These are phyloP conservation scores for Carex sylvatica DNA, from an alignment of 202 grass and related monocot genomes.

Conservation along the genomic window DNA sequence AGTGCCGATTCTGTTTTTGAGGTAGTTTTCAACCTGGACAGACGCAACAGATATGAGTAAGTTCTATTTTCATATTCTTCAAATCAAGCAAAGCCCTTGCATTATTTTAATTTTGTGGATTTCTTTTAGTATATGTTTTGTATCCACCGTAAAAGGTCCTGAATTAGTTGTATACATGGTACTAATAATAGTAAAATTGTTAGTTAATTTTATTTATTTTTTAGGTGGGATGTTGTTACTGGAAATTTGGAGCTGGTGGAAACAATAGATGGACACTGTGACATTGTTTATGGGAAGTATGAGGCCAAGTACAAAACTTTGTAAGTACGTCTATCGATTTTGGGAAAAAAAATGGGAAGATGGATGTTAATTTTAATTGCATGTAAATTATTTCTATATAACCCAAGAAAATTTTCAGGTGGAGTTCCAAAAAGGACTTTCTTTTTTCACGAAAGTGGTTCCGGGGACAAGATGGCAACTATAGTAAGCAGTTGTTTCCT, in stretches of 20 bases:
- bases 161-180: not conserved
- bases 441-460: slow-evolving; percentile 88
- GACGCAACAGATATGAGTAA: slow-evolving; percentile 85
- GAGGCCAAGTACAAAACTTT: slow-evolving; percentile 79
- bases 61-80: slow-evolving; percentile 21
- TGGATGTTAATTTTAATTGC: slow-evolving; percentile 9
- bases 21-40: slow-evolving; percentile 61
- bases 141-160: not conserved
- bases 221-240: slow-evolving; percentile 94
- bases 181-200: slow-evolving; percentile 1
- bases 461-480: slow-evolving; percentile 79
- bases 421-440: slow-evolving; percentile 86
- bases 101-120: not conserved
- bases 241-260: slow-evolving; percentile 74
- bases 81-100: not conserved
- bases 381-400: slow-evolving; percentile 14
- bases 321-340: slow-evolving; percentile 35
- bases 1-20: slow-evolving; percentile 79
- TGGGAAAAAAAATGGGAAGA: slow-evolving; percentile 6
- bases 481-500: slow-evolving; percentile 57
- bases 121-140: not conserved
- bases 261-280: slow-evolving; percentile 68
- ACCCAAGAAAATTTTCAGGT: slow-evolving; percentile 51
- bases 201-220: slow-evolving; percentile 19
- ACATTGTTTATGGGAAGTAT: slow-evolving; percentile 92